phyloP scores from a whole-genome alignment of 140 eudicot genomes.

The Stevia rebaudiana region DNA sequence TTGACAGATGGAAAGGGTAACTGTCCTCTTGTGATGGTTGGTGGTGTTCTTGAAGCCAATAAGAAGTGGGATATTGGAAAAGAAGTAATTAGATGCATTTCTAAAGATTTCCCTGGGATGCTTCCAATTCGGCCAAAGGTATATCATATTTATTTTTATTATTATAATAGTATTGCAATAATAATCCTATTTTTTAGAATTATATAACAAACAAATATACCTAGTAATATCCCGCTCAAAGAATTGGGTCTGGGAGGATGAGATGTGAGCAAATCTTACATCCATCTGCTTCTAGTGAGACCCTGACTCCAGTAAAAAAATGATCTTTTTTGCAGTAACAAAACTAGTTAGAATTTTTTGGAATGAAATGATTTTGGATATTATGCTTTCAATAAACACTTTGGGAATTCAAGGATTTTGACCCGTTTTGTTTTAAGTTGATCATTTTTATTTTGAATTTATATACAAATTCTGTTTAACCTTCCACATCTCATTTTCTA shows the following conservation, averaged over 20 bases:
- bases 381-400: background rate
- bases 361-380: background rate
- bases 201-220: too few relatives aligned
- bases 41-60: constrained; percentile 79
- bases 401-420: background rate
- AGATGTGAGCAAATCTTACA: too few relatives aligned
- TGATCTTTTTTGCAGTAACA: too few relatives aligned
- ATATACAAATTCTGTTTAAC: too few relatives aligned
- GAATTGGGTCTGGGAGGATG: too few relatives aligned
- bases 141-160: too few relatives aligned
- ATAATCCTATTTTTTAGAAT: background rate
- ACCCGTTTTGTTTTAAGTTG: background rate
- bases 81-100: constrained; percentile 57
- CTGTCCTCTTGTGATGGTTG: constrained; percentile 85
- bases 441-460: background rate
- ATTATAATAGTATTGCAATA: background rate
- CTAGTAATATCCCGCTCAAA: too few relatives aligned
- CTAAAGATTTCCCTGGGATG: constrained; percentile 69
- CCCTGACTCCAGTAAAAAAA: too few relatives aligned
- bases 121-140: constrained; percentile 69
- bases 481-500: background rate
- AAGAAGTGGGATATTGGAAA: constrained; percentile 76
- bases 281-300: too few relatives aligned
- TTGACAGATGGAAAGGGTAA: constrained; percentile 56
- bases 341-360: too few relatives aligned